Percentiles rank a stretch among this genome's conserved stretches.
These are phyloP conservation scores for Paraphoma sp. DNA, from an alignment of 2,329 filamentous ascomycete genomes.

Conservation along the genomic window DNA sequence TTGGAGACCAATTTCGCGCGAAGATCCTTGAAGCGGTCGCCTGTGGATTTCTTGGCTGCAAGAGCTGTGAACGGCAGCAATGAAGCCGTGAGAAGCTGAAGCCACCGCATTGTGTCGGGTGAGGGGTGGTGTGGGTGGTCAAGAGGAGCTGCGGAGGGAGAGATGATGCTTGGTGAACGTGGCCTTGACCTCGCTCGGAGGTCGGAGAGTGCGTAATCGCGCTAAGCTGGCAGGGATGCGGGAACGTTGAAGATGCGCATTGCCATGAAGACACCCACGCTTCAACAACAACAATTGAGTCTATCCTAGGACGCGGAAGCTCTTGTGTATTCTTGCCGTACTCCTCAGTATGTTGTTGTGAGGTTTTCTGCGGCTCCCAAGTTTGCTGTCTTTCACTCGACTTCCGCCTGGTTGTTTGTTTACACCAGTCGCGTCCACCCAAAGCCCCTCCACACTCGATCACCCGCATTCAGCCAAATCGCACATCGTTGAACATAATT, in stretches of 20 bases:
- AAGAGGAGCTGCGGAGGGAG: constrained; percentile 15
- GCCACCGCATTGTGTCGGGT: constrained; percentile 67
- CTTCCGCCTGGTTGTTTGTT: constrained; percentile 37
- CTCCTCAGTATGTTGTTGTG: neutral
- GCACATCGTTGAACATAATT: constrained; percentile 28
- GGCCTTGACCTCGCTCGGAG: constrained; percentile 34
- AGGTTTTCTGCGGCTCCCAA: neutral
- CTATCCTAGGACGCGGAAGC: neutral
- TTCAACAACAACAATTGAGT: neutral
- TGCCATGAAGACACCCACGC: neutral
- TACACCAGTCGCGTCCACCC: constrained; percentile 38
- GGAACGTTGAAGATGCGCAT: constrained; percentile 1
- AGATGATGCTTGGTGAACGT: constrained; percentile 39
- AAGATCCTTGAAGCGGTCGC: constrained; percentile 74
- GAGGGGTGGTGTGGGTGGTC: constrained; percentile 19
- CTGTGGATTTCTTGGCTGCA: constrained; percentile 68
- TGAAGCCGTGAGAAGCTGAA: constrained; percentile 67
- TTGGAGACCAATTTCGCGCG: constrained; percentile 70
- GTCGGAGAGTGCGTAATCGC: constrained; percentile 37
- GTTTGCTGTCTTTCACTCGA: neutral
- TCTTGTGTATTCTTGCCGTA: neutral
- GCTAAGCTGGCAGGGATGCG: constrained; percentile 26
- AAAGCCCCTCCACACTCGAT: constrained; percentile 22
- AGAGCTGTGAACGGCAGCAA: constrained; percentile 67
- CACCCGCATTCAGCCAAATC: constrained; percentile 20